Conservation (phyloP, 73 alveolate species). For the Stentor roeselii region DNA sequence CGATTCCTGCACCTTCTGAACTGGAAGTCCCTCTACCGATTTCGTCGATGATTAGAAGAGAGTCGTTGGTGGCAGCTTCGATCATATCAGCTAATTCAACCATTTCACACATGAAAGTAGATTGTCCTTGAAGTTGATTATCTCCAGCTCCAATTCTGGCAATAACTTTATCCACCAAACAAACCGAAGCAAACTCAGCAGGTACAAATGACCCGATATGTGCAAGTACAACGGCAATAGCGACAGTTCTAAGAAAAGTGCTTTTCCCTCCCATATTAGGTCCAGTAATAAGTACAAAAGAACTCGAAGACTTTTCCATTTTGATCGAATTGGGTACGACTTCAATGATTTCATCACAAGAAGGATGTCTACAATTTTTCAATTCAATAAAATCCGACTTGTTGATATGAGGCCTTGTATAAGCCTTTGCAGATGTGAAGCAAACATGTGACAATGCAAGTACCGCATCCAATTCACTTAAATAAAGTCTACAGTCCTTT, state of each 20-base stretch:
- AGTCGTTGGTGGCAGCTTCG: slow-evolving; percentile 79
- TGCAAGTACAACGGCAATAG: slow-evolving; percentile 83
- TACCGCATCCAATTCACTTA: slow-evolving; percentile 73
- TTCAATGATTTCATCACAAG: slow-evolving; percentile 60
- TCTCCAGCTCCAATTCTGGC: slow-evolving; percentile 99
- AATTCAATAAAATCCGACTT: slow-evolving; percentile 37
- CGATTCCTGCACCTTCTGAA: slow-evolving; percentile 61
- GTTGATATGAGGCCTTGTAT: slow-evolving; percentile 52
- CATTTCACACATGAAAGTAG: slow-evolving; percentile 98
- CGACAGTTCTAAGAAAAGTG: slow-evolving; percentile 91
- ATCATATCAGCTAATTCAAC: slow-evolving; percentile 67
- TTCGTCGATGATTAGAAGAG: slow-evolving; percentile 93
- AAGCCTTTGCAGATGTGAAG: slow-evolving; percentile 43
- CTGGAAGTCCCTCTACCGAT: slow-evolving; percentile 98
- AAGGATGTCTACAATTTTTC: slow-evolving; percentile 77
- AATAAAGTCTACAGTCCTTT: slow-evolving; percentile 49
- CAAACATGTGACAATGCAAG: slow-evolving; percentile 67
- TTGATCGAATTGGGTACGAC: slow-evolving; percentile 44
- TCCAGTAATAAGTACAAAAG: slow-evolving; percentile 90
- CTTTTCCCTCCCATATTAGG: slow-evolving; percentile 99
- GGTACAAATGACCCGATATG: slow-evolving; percentile 95
- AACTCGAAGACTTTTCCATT: slow-evolving; percentile 51
- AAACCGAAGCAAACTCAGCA: slow-evolving; percentile 82
- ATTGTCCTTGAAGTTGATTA: slow-evolving; percentile 82
- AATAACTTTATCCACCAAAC: slow-evolving; percentile 87